phyloP scores from a whole-genome alignment of 1,284 basidiomycete genomes.

The Tilletia indica region DNA sequence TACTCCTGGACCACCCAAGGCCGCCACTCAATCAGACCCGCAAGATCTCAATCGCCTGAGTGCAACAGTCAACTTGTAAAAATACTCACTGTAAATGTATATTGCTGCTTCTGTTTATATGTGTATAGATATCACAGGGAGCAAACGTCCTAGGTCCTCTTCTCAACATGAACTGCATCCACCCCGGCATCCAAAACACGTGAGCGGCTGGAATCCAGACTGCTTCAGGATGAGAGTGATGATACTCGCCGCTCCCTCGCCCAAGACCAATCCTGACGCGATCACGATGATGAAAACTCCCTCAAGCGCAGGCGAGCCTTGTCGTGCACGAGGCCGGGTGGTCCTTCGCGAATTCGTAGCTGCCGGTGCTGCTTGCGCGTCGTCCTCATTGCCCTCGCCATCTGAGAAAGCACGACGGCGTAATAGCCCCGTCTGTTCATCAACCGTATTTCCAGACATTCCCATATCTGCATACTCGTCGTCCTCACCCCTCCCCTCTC shows the following conservation, averaged over 20 bases:
- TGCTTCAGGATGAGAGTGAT: conserved; percentile 74
- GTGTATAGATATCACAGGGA: background rate
- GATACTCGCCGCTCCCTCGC: conserved; percentile 83
- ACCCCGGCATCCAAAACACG: conserved; percentile 80
- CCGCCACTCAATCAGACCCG: no score
- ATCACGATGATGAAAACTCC: conserved; percentile 69
- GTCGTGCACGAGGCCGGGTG: background rate
- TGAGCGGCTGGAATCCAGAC: conserved; percentile 67
- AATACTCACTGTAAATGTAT: no score
- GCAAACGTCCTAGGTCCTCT: no score
- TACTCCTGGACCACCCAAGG: no score
- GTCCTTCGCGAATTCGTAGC: background rate
- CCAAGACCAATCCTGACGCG: conserved; percentile 90
- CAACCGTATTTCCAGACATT: background rate
- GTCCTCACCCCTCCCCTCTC: no score
- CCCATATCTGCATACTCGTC: conserved; percentile 35
- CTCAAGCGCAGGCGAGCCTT: background rate
- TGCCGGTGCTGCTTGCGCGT: background rate
- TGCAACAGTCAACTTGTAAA: no score
- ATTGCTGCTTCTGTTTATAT: no score
- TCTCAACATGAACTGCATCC: conserved; percentile 59
- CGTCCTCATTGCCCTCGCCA: background rate
- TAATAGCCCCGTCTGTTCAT: conserved; percentile 7
- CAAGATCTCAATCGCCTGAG: no score
- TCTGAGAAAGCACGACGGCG: conserved; percentile 1